phyloP scores from a whole-genome alignment of 2,329 filamentous ascomycete species.

The Cercospora berteroae region DNA sequence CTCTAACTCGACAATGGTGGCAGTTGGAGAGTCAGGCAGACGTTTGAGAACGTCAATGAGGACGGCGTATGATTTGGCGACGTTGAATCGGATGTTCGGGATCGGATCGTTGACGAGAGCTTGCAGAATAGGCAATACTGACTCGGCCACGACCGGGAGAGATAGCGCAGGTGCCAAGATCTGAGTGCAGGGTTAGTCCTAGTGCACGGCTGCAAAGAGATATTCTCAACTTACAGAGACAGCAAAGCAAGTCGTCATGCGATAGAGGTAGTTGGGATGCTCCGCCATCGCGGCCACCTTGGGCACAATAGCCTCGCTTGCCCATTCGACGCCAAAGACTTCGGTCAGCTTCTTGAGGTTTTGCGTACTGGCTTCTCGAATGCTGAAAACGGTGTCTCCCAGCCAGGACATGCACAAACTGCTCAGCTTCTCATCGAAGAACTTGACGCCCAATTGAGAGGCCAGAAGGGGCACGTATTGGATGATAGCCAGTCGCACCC shows the following conservation, averaged over 20 bases:
- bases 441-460: conserved; percentile 91
- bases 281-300: conserved; percentile 99
- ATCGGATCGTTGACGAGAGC: conserved; percentile 92
- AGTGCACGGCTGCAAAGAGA: not conserved
- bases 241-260: conserved; percentile 99
- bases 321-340: conserved; percentile 98
- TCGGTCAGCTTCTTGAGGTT: conserved; percentile 98
- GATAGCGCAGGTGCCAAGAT: conserved; percentile 91
- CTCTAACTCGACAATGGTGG: conserved; percentile 77
- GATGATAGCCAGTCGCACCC: conserved; percentile 95
- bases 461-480: conserved; percentile 97
- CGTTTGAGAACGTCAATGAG: conserved; percentile 89
- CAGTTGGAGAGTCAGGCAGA: conserved; percentile 72
- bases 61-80: conserved; percentile 93
- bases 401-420: conserved; percentile 97
- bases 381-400: conserved; percentile 97
- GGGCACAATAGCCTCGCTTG: conserved; percentile 92
- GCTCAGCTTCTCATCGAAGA: conserved; percentile 97
- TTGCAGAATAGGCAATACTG: conserved; percentile 93
- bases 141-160: conserved; percentile 86
- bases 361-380: conserved; percentile 92
- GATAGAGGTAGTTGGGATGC: conserved; percentile 97
- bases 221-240: conserved; percentile 71
- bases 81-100: conserved; percentile 98
- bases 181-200: conserved; percentile 49